Percentiles rank a stretch among this genome's conserved stretches.
phyloP scores from a whole-genome alignment of 805 yeast species.

The Priceomyces medius region DNA sequence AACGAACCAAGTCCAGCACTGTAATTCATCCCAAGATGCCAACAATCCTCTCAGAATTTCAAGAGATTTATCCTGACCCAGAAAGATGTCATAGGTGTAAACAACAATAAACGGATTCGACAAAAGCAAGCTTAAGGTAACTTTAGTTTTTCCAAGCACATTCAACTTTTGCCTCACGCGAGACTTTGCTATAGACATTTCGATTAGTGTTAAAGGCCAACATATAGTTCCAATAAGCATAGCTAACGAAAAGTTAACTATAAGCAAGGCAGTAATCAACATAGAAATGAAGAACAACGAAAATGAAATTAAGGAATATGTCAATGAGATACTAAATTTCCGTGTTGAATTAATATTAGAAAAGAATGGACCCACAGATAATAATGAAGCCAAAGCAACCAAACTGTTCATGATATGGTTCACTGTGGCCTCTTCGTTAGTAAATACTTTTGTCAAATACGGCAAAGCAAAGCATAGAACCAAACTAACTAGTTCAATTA shows the following conservation, averaged over 20 bases:
- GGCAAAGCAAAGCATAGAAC: constrained; percentile 28
- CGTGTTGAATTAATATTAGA: constrained; percentile 5
- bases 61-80: constrained; percentile 32
- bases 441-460: constrained; percentile 7
- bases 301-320: constrained; percentile 41
- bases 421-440: constrained; percentile 14
- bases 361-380: constrained; percentile 17
- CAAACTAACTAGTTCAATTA: constrained; percentile 22
- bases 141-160: constrained; percentile 16
- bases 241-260: constrained; percentile 83
- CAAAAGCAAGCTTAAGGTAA: constrained; percentile 34
- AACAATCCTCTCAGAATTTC: constrained; percentile 52
- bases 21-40: constrained; percentile 64
- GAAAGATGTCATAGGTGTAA: constrained; percentile 25
- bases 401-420: constrained; percentile 17
- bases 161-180: neutral
- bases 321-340: constrained; percentile 18
- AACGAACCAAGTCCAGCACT: constrained; percentile 85
- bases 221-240: constrained; percentile 66
- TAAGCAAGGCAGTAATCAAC: constrained; percentile 68
- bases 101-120: constrained; percentile 53
- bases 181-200: constrained; percentile 25
- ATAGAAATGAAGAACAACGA: constrained; percentile 60
- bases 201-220: constrained; percentile 70
- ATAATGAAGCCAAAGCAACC: constrained; percentile 10